Conservation (phyloP, 2,329 filamentous ascomycete species). For the Sarocladium brachiariae region DNA sequence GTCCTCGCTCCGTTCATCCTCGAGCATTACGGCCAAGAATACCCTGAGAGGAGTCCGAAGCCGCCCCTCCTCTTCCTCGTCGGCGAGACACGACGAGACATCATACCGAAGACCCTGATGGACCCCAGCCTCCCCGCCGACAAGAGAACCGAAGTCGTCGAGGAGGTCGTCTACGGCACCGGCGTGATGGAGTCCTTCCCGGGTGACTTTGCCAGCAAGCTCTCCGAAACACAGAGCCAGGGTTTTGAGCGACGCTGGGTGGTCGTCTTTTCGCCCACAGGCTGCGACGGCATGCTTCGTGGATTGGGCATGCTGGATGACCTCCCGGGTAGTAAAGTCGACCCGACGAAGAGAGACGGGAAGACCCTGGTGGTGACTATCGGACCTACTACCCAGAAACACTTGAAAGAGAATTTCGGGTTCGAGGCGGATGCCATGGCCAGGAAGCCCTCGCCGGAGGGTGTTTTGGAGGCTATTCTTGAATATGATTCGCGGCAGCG, state of each 20-base stretch:
- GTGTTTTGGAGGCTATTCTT: conserved; percentile 64
- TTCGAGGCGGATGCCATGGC: conserved; percentile 76
- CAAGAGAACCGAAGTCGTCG: conserved; percentile 60
- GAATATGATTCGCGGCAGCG: conserved; percentile 15
- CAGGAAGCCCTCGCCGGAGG: conserved; percentile 72
- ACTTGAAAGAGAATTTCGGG: conserved; percentile 57
- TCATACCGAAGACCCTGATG: conserved; percentile 78
- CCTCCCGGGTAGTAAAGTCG: conserved; percentile 32
- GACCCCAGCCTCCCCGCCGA: conserved; percentile 40
- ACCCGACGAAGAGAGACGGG: conserved; percentile 42
- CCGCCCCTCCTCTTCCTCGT: conserved; percentile 77
- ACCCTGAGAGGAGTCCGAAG: conserved; percentile 35
- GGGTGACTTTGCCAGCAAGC: conserved; percentile 49
- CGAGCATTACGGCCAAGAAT: conserved; percentile 60
- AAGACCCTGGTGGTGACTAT: conserved; percentile 74
- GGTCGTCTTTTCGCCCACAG: conserved; percentile 65
- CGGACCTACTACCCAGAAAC: conserved; percentile 82
- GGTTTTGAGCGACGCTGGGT: conserved; percentile 52
- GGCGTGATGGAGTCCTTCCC: conserved; percentile 75
- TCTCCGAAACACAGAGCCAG: conserved; percentile 36
- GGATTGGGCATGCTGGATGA: conserved; percentile 45
- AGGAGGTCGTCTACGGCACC: conserved; percentile 82
- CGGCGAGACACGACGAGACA: conserved; percentile 81
- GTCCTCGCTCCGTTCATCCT: conserved; percentile 72
- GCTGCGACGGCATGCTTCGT: conserved; percentile 53